These are phyloP conservation scores for Rhizopogon sp. DNA, from an alignment of 768 basidiomycete genomes.

Conservation along the genomic window DNA sequence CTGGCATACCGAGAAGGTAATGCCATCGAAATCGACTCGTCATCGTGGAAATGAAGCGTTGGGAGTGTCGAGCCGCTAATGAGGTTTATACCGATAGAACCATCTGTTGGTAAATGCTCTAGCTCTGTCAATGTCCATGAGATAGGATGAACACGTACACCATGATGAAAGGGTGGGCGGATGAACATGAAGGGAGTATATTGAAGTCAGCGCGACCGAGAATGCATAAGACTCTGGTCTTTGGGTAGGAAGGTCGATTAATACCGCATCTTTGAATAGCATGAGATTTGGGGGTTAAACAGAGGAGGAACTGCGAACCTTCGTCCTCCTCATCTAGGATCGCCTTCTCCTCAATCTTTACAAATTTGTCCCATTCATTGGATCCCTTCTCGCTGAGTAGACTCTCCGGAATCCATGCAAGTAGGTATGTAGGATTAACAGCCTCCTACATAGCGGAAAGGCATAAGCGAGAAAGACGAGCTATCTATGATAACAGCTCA, in stretches of 20 bases:
- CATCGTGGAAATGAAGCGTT: constrained; percentile 93
- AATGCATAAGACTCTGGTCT: constrained; percentile 91
- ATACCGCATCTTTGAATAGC: constrained; percentile 58
- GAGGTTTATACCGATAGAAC: constrained; percentile 84
- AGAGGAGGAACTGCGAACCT: constrained; percentile 37
- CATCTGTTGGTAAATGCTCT: constrained; percentile 45
- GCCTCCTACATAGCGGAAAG: constrained; percentile 49
- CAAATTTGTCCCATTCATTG: constrained; percentile 87
- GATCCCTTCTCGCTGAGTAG: constrained; percentile 78
- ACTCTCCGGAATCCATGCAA: constrained; percentile 92
- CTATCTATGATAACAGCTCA: constrained; percentile 31
- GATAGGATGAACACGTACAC: constrained; percentile 44
- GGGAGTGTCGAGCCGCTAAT: constrained; percentile 83
- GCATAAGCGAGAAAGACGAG: constrained; percentile 6
- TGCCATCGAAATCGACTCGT: constrained; percentile 82
- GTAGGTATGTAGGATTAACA: constrained; percentile 66
- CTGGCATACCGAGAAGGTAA: constrained; percentile 35
- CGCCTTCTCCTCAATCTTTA: constrained; percentile 72
- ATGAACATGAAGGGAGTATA: constrained; percentile 85
- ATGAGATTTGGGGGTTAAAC: constrained; percentile 1
- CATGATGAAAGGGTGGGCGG: constrained; percentile 82
- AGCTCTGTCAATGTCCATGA: background rate
- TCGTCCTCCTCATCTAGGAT: constrained; percentile 62
- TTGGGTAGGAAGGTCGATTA: constrained; percentile 80
- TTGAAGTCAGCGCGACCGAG: constrained; percentile 84